Evolutionary conservation across 2,329 filamentous ascomycete genomes (phyloP).

Genomic region (Penicillium sp.): DNA sequence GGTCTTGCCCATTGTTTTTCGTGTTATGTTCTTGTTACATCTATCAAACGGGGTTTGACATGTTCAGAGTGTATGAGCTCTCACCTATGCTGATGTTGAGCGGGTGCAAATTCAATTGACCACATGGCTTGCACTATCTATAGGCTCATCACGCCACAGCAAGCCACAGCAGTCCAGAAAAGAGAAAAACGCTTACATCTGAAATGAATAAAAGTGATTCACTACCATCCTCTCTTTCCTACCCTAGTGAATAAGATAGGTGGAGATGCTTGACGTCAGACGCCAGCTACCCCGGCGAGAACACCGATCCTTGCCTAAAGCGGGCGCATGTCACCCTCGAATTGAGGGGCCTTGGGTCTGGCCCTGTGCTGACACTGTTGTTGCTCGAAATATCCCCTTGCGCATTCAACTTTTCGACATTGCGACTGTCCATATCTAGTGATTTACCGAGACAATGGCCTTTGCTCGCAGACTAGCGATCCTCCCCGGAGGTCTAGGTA

Average conservation of each 20-base stretch:
- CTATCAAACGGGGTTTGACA: too few species aligned
- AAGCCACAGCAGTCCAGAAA: too few species aligned
- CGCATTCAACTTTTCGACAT: not conserved
- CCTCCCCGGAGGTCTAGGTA: conserved; percentile 46
- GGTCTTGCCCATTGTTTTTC: too few species aligned
- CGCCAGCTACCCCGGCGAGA: not conserved
- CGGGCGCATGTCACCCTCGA: not conserved
- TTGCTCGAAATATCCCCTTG: not conserved
- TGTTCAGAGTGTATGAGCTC: too few species aligned
- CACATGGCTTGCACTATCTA: too few species aligned
- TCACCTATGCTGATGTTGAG: too few species aligned
- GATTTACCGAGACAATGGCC: conserved; percentile 26
- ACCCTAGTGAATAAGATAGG: not conserved
- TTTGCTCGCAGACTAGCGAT: conserved; percentile 42
- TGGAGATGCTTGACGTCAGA: conserved; percentile 3
- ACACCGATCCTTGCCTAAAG: conserved; percentile 1
- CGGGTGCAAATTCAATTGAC: too few species aligned
- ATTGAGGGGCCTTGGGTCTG: not conserved
- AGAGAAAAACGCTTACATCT: too few species aligned
- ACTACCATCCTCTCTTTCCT: not conserved
- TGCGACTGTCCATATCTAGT: not conserved
- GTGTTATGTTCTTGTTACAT: too few species aligned
- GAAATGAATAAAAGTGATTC: too few species aligned
- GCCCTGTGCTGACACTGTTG: not conserved
- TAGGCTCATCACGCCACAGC: too few species aligned